phyloP scores from a whole-genome alignment of 2,329 filamentous ascomycete species.

The Geosmithia flava region DNA sequence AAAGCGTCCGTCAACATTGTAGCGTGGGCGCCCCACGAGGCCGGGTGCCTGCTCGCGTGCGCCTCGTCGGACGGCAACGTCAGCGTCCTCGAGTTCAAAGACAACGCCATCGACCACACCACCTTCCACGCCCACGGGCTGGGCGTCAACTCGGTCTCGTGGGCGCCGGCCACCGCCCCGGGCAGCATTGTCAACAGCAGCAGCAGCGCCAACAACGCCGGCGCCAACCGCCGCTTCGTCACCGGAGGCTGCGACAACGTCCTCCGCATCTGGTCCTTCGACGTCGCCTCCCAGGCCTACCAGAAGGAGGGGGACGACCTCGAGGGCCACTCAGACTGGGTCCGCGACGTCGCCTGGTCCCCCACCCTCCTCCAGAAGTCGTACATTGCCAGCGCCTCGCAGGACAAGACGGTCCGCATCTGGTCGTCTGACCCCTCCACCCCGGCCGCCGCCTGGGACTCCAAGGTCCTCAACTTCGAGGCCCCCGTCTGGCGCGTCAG shows the following conservation, averaged over 20 bases:
- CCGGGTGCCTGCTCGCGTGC: conserved; percentile 86
- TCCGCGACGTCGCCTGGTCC: conserved; percentile 93
- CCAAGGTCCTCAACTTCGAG: conserved; percentile 78
- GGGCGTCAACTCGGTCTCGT: conserved; percentile 90
- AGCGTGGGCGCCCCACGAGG: conserved; percentile 94
- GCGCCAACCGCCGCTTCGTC: conserved; percentile 70
- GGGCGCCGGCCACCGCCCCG: conserved; percentile 77
- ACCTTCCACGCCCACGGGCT: conserved; percentile 87
- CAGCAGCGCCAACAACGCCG: conserved; percentile 38
- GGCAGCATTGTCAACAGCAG: conserved; percentile 73
- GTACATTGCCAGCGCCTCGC: conserved; percentile 90
- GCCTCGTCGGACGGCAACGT: conserved; percentile 91
- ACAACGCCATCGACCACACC: conserved; percentile 82
- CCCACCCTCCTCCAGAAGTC: conserved; percentile 90
- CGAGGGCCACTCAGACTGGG: conserved; percentile 85
- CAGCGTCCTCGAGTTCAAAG: conserved; percentile 90
- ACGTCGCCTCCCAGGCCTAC: conserved; percentile 47
- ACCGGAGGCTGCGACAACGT: conserved; percentile 91
- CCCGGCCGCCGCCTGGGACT: conserved; percentile 60
- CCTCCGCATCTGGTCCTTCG: conserved; percentile 87
- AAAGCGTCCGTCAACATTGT: conserved; percentile 96
- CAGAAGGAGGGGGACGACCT: conserved; percentile 53
- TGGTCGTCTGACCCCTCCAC: conserved; percentile 66
- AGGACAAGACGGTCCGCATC: conserved; percentile 95
- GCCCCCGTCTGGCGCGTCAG: conserved; percentile 89